Evolutionary conservation across 179 eudicot species (phyloP), one percentile per base, ranked within the genome.

Genomic region (Heliamphora pulchella): DNA sequence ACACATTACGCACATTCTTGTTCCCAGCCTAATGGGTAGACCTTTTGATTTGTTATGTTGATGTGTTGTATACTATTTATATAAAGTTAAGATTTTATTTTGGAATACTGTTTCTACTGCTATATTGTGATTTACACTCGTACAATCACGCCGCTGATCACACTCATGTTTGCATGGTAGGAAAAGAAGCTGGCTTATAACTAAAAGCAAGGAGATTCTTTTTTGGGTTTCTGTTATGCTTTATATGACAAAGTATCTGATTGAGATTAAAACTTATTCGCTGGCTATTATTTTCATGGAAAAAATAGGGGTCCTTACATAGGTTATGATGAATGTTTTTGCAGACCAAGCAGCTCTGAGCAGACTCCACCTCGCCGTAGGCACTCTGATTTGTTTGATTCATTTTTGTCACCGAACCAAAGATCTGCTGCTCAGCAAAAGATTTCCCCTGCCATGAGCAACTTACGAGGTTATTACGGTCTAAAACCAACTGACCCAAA

Each of bases 381-480:
- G 77, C 91, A 84, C 78, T 85, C 93, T 55, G 96, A 94, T 85
- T 67, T 90, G 57, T 87, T 91, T 65, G 98, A 92, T 7, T 86
- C 93, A 74, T 89, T 94, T 55, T 89, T 87, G 65, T 86, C 94
- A 3, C 85, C 94, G 76, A 90, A 83, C 84, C 75, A 86, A 22
- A 89, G 82, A 22, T 54, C 85, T 74, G 82, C 97, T 71, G 80
- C 98, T 62, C 89, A 88, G 48, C 78, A 63, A 62, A 84, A 80
- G 69, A 89, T 91, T 75, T 90, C 97, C 41, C 92, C 93, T 54
- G 97, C 97, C 81, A 94, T 94, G 98, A 88, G 87, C 85, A 85
- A 81, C 68, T 83, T 94, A 75, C 96, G 86, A 84, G 98, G 93
- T 18, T 96, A 89, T 81, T 94, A 96, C 75, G 94, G 98, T 51